Base-by-base conservation (phyloP, 306 rosid species). In the Vigna radiata region DNA sequence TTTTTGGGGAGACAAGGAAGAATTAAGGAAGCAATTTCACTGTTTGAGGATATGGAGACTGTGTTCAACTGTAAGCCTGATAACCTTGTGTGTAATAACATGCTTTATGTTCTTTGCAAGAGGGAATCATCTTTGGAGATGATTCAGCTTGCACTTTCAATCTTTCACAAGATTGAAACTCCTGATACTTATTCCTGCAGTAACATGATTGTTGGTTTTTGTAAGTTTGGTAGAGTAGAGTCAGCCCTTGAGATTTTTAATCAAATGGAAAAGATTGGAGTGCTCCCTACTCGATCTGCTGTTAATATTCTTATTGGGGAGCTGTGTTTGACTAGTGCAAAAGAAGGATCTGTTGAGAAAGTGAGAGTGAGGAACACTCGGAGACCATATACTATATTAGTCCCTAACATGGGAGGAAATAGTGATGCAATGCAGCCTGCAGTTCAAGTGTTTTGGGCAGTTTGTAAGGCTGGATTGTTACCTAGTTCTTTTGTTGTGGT, bases 1-100 rank as follows among this genome's bases (percentile, higher is more conserved):
- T 88, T 89, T 85, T 82, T 91, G 73, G 96, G 93, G 77, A 91
- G 93, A 84, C 79, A 89, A 59, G 91, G 93, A 41, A 87, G 96
- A 77, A 50, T 87, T 25, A 77, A 46, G 18, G 96, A 91, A 62
- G 93, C 90, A 8, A 63, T 89, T 50, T 84, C 88, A 43, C 55
- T 89, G 88, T 91, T 91, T 72, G 86, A 87, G 55, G 93, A 87
- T 73, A 89, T 86, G 91, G 91, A 79, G 63, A 64, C 87, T 14
- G 72, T 72, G 59, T 87, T 91, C 62, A 64, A 87, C 68, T 91
- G 96, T 58, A 76, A 75, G 66, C 91, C 93, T 62, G 93, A 87
- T 87, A 91, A 87, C 75, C 79, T 79, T 70, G 96, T 91, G 23
- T 84, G 69, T 78, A 91, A 91, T 48, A 91, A 89, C 73, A 79